Base-by-base conservation (phyloP, 192 early-diverging fungal genomes). In the Backusella macrospora region DNA sequence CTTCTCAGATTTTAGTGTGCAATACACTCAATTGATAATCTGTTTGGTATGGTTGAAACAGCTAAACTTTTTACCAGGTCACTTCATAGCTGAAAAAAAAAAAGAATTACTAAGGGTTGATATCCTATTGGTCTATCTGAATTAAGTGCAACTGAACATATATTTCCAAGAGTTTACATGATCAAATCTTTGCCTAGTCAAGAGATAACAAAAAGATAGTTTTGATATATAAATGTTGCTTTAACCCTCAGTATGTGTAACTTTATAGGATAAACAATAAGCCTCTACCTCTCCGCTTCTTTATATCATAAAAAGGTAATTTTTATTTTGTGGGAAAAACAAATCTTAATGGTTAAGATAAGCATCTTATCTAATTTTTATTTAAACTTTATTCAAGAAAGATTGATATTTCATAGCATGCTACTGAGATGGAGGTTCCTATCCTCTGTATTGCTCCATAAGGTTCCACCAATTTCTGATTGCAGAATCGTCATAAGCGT, bases 401-500 rank as follows among this genome's bases (percentile, higher is more conserved):
- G 13, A 12, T 13, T 26, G 4, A 1, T 26, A 26, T 59, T 0
- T 23, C 3, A 26, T 59, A 34, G 29, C 29, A 34, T 34, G 29
- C 0, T 23, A 59, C 23, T 55, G 21, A 13, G 52, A 10, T 55
- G 48, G 48, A n/a, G 48, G 48, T 3, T 9, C 52, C 0, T 59
- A 18, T 4, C 52, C 52, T 59, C 65, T 38, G 14, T 80, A 80
- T 6, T 76, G 38, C 48, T 82, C 74, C 63, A 80, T 69, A n/a
- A 73, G 73, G 18, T 68, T 47, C 79, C 81, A 85, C 73, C 76
- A 85, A 46, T 76, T 70, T 14, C 67, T 68, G n/a, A 84, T 43
- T 16, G 75, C 64, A 10, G 77, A 62, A 46, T 81, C 79, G 12
- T 75, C 70, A 46, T 76, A 68, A 5, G 62, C 74, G 8, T 77